Evolutionary conservation across 768 basidiomycete genomes (phyloP).

Genomic region (Kondoa subrosea): DNA sequence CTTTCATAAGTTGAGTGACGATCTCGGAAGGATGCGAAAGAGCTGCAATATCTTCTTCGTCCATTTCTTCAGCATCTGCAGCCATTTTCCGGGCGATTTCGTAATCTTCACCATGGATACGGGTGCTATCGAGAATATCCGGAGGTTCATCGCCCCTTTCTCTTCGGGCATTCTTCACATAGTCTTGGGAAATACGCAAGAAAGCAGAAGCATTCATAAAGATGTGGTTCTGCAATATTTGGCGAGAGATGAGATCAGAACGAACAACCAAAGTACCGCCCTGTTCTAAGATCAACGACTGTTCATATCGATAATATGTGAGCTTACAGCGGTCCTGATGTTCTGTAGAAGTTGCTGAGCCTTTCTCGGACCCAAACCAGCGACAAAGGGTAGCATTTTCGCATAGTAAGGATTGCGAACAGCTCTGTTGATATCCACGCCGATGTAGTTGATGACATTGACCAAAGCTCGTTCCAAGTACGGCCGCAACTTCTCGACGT

Average conservation of each 20-base stretch:
- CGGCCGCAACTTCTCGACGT: conserved; percentile 61
- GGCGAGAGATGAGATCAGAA: conserved; percentile 65
- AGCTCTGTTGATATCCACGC: conserved; percentile 90
- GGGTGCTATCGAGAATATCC: conserved; percentile 84
- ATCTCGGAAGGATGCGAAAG: conserved; percentile 71
- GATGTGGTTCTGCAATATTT: conserved; percentile 65
- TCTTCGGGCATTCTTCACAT: conserved; percentile 42
- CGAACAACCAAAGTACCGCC: conserved; percentile 76
- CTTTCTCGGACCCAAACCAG: conserved; percentile 88
- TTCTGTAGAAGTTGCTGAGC: conserved; percentile 66
- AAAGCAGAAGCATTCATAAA: conserved; percentile 89
- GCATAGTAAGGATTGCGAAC: conserved; percentile 77
- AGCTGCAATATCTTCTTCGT: conserved; percentile 87
- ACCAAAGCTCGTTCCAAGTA: conserved; percentile 75
- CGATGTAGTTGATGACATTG: conserved; percentile 77
- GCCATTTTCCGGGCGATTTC: conserved; percentile 97
- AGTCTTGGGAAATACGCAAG: conserved; percentile 63
- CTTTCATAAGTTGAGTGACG: conserved; percentile 64
- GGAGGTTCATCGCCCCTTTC: conserved; percentile 48
- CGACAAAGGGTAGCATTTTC: conserved; percentile 68
- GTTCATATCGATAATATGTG: background rate
- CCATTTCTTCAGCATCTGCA: conserved; percentile 86
- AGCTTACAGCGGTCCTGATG: conserved; percentile 54
- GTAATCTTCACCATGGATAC: conserved; percentile 94
- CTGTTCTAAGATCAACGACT: conserved; percentile 34